These are phyloP conservation scores for Lagenidium giganteum DNA, from an alignment of 352 stramenopile species.

Conservation along the genomic window DNA sequence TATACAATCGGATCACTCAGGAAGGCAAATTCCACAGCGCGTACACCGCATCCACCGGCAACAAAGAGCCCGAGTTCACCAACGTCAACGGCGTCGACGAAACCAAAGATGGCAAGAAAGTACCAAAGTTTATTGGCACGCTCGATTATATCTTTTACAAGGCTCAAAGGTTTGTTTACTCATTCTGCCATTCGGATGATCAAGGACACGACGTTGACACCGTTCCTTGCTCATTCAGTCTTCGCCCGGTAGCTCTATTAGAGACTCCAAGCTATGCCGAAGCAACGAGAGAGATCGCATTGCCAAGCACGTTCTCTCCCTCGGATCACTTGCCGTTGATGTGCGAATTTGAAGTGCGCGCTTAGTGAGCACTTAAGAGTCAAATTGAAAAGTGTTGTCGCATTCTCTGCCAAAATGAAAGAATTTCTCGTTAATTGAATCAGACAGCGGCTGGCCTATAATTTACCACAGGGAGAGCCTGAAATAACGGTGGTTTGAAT, in stretches of 20 bases:
- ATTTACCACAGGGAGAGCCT: no score
- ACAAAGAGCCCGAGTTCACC: constrained; percentile 72
- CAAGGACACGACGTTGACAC: background rate
- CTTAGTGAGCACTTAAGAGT: no score
- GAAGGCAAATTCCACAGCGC: constrained; percentile 40
- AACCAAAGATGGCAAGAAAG: constrained; percentile 24
- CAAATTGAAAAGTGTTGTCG: no score
- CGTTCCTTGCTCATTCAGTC: constrained; percentile 6
- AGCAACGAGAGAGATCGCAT: constrained; percentile 47
- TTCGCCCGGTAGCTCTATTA: constrained; percentile 45
- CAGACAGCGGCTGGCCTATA: no score
- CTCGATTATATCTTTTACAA: constrained; percentile 85
- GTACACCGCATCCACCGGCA: constrained; percentile 47
- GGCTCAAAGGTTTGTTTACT: constrained; percentile 26
- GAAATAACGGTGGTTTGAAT: no score
- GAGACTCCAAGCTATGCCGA: constrained; percentile 65
- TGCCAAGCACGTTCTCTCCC: constrained; percentile 63
- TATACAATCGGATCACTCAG: constrained; percentile 56
- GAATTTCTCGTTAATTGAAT: no score
- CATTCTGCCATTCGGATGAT: background rate
- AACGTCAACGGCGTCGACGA: constrained; percentile 60
- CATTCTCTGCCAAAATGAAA: no score
- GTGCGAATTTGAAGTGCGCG: constrained; percentile 66
- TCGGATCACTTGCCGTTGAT: constrained; percentile 76
- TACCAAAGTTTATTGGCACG: constrained; percentile 65